Percentiles rank a stretch among this genome's conserved stretches.
phyloP scores from a whole-genome alignment of 192 early-diverging fungal species.

The Cetraspora pellucida region DNA sequence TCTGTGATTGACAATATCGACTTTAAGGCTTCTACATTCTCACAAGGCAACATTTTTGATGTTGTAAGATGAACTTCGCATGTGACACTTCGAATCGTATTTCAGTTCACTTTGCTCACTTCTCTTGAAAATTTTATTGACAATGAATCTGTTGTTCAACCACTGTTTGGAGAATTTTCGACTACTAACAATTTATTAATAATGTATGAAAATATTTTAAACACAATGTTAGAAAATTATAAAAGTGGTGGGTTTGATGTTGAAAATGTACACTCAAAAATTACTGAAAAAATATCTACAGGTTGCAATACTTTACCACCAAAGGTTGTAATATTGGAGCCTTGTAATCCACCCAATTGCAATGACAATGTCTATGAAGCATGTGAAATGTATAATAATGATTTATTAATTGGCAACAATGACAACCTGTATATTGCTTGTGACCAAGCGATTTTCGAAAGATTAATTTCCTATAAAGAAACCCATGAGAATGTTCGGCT shows the following conservation, averaged over 20 bases:
- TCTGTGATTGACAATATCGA: slow-evolving; percentile 12
- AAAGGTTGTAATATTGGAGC: slow-evolving; percentile 3
- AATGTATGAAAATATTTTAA: slow-evolving; percentile 6
- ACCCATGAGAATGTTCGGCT: not conserved
- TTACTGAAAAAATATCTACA: not conserved
- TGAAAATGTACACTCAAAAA: not conserved
- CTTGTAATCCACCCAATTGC: not conserved
- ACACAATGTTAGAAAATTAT: slow-evolving; percentile 16
- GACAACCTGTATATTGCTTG: not conserved
- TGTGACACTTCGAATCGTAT: not conserved
- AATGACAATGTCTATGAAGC: not conserved
- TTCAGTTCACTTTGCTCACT: slow-evolving; percentile 2
- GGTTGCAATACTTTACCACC: slow-evolving; percentile 3
- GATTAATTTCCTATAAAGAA: not conserved
- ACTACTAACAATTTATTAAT: slow-evolving; percentile 1
- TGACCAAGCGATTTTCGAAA: not conserved
- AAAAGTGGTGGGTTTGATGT: not conserved
- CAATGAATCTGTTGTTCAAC: slow-evolving; percentile 5
- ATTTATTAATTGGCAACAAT: not conserved
- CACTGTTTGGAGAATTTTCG: not conserved
- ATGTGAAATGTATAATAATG: slow-evolving; percentile 21
- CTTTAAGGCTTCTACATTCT: slow-evolving; percentile 16
- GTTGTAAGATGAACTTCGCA: not conserved
- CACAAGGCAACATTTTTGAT: slow-evolving; percentile 13
- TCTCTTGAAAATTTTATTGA: not conserved